A percentile compares a stretch with the other conserved stretches of the same genome.
phyloP scores from a whole-genome alignment of 2,329 filamentous ascomycete species.

The Diaporthe sp. region DNA sequence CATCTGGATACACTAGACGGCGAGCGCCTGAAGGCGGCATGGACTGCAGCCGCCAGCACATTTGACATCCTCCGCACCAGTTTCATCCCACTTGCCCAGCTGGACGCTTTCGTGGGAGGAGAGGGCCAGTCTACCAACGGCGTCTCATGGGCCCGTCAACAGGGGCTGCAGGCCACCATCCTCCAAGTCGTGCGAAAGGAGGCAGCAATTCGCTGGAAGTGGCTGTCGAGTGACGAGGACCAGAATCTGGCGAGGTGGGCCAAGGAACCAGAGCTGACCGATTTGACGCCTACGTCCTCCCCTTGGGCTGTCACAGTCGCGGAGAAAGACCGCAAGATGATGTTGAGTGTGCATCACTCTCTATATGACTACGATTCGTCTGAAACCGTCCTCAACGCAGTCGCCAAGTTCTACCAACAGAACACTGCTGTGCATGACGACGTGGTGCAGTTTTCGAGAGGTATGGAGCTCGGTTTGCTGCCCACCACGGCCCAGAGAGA shows the following conservation, averaged over 20 bases:
- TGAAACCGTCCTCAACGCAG: constrained; percentile 14
- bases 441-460: constrained; percentile 39
- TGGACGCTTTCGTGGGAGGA: constrained; percentile 32
- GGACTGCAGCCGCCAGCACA: constrained; percentile 48
- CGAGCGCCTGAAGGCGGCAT: constrained; percentile 49
- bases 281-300: constrained; percentile 41
- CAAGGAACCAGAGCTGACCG: constrained; percentile 34
- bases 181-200: constrained; percentile 42
- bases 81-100: constrained; percentile 50
- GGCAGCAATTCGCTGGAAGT: constrained; percentile 39
- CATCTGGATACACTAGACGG: constrained; percentile 46
- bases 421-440: constrained; percentile 24
- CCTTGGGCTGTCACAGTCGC: constrained; percentile 55
- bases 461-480: constrained; percentile 45
- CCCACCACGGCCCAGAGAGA: constrained; percentile 42
- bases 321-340: constrained; percentile 48
- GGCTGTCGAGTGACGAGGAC: constrained; percentile 34
- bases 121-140: constrained; percentile 23
- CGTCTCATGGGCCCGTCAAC: constrained; percentile 40
- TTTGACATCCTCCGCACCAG: constrained; percentile 54
- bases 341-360: constrained; percentile 68
- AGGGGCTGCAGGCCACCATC: constrained; percentile 42
- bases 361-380: constrained; percentile 70
- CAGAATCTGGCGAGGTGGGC: constrained; percentile 37
- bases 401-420: constrained; percentile 40